Evolutionary conservation across 2,329 filamentous ascomycete genomes (phyloP).

Genomic region (Botrytis pseudocinerea): DNA sequence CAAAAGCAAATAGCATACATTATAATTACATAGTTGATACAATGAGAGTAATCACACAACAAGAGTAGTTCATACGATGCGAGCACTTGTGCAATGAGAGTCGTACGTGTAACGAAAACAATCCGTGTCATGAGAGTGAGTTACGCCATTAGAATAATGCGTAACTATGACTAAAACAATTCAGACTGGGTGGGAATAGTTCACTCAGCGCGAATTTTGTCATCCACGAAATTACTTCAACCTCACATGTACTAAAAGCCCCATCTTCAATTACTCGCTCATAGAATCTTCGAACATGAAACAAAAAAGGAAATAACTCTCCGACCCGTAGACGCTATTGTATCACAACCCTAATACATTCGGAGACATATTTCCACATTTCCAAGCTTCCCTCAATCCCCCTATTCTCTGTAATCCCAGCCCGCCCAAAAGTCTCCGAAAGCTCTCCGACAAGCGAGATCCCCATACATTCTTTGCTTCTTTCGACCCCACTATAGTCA

Average conservation of each 20-base stretch:
- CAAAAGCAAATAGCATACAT: not conserved
- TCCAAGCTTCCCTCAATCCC: too few relatives aligned
- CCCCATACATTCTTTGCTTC: not conserved
- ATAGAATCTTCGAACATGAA: not conserved
- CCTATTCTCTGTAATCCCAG: slow-evolving; percentile 18
- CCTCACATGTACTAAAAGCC: not conserved
- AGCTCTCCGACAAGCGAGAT: slow-evolving; percentile 34
- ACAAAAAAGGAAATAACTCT: not conserved
- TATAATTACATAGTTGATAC: not conserved
- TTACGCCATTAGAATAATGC: not conserved
- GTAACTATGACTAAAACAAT: not conserved
- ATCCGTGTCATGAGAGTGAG: not conserved
- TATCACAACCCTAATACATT: not conserved
- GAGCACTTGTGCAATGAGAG: not conserved
- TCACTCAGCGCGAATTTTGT: not conserved
- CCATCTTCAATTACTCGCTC: not conserved
- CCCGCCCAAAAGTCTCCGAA: slow-evolving; percentile 30
- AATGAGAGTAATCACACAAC: not conserved
- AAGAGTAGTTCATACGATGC: not conserved
- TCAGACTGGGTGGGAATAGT: not conserved
- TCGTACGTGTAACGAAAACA: not conserved
- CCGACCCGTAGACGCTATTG: not conserved
- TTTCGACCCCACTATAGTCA: not conserved
- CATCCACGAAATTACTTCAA: not conserved
- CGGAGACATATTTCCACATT: slow-evolving; percentile 24